Evolutionary conservation across 768 basidiomycete genomes (phyloP).

Genomic region (Kwoniella heveanensis): DNA sequence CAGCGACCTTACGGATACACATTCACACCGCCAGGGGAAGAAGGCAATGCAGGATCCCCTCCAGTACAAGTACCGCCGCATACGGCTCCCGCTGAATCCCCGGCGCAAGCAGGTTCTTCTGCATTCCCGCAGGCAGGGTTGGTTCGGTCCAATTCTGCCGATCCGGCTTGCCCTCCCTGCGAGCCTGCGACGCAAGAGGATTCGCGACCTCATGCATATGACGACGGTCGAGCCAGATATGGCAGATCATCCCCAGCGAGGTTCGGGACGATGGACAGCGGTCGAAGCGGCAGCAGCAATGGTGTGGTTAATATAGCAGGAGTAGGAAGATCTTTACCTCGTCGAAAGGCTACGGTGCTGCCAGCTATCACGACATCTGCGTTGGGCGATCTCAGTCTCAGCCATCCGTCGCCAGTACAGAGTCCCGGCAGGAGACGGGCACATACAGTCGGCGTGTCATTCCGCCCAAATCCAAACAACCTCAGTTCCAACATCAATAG

Average conservation of each 20-base stretch:
- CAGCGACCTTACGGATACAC: no score
- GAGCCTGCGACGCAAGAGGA: not conserved
- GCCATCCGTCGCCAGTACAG: conserved; percentile 1
- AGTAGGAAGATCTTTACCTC: not conserved
- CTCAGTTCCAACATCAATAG: not conserved
- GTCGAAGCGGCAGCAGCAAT: not conserved
- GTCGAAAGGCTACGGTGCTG: conserved; percentile 2
- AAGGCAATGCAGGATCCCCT: no score
- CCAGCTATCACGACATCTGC: conserved; percentile 15
- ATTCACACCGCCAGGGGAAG: no score
- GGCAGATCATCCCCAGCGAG: not conserved
- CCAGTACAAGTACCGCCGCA: no score
- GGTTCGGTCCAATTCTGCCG: not conserved
- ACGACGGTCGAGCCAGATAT: not conserved
- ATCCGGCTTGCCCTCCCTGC: not conserved
- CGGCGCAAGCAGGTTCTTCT: not conserved
- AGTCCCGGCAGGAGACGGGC: conserved; percentile 13
- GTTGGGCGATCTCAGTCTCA: conserved; percentile 7
- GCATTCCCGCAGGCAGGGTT: not conserved
- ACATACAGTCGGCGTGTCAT: conserved; percentile 19
- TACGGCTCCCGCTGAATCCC: no score
- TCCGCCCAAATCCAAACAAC: not conserved
- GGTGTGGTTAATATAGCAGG: not conserved
- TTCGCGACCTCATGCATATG: not conserved
- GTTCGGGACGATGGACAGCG: not conserved